Evolutionary conservation across 257 asterid species (phyloP).

Genomic region (Solanum chilense): DNA sequence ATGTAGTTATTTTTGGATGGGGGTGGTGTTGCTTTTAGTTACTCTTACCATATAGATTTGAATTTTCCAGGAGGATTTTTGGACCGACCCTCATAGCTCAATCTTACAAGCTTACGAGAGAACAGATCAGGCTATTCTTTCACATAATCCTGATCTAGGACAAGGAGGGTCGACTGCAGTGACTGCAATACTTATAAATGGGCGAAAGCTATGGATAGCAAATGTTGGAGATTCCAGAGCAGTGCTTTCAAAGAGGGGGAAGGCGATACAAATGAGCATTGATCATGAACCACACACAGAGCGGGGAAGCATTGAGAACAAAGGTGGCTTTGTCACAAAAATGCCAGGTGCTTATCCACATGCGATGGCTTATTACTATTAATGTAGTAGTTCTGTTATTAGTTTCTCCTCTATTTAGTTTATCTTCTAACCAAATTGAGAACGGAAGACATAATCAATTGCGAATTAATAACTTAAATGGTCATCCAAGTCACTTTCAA

Average conservation of each 20-base stretch:
- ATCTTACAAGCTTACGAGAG: constrained; percentile 65
- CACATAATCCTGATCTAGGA: constrained; percentile 76
- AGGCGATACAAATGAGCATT: constrained; percentile 68
- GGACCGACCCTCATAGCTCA: constrained; percentile 55
- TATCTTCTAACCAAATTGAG: neutral
- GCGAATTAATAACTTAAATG: neutral
- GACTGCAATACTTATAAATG: constrained; percentile 64
- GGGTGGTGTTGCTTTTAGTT: neutral
- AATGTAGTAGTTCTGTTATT: neutral
- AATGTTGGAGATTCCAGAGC: constrained; percentile 96
- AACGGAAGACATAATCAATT: neutral
- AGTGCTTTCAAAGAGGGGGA: constrained; percentile 72
- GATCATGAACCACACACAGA: constrained; percentile 93
- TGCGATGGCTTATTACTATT: neutral
- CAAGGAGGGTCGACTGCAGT: constrained; percentile 97
- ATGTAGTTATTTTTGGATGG: neutral
- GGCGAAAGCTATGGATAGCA: constrained; percentile 67
- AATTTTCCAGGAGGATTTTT: constrained; percentile 56
- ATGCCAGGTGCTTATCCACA: constrained; percentile 60
- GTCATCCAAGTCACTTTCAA: neutral
- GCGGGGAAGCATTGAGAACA: constrained; percentile 64
- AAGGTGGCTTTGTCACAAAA: constrained; percentile 92
- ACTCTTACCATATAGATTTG: neutral
- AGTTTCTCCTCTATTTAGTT: neutral
- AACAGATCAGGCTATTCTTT: constrained; percentile 81